Base-by-base conservation (phyloP, 2,329 filamentous ascomycete species). In the Raffaelea deltoideospora region DNA sequence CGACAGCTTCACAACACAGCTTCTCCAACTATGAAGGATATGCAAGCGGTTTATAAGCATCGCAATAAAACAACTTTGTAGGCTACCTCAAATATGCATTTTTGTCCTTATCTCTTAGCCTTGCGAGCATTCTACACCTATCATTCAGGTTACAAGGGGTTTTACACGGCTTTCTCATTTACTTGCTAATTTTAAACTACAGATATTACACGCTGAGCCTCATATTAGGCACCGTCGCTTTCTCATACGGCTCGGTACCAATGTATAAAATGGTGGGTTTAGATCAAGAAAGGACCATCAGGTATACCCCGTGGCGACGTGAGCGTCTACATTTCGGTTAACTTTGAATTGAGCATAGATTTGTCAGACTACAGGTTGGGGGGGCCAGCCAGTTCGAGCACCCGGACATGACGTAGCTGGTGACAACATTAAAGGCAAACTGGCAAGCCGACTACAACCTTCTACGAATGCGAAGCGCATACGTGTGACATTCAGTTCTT, bases 401-500 rank as follows among this genome's bases (percentile, higher is more conserved):
- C 72, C 79, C 17, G 72, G 72, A 32, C 79, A 84, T n/a, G n/a
- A n/a, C 60, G 65, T 65, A 33, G 64, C 64, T 33, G 64, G 65
- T 34, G 54, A 52, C 37, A 65, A 63, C 43, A 59, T 67, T 40
- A 65, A 63, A 43, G 59, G 58, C 38, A 81, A 92, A 55, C 72
- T 82, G 20, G 73, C 87, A 26, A 68, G 69, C 34, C 82, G 87
- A 38, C 72, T 98, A 31, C 70, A 76, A 33, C 90, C 90, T 14
- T 78, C 95, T 28, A 82, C 75, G 15, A 68, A 75, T 47, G 80
- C 83, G 41, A 82, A 82, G 47, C 82, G 90, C 37, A 79, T 98
- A 50, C 82, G 85, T 42, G 88, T 98, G 45, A 96, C 87, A 20
- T 98, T 98, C 70, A 90, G 86, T 53, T 83, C 87, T 33, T 92